A percentile compares a stretch with the other conserved stretches of the same genome.
Conservation (phyloP, 2,329 filamentous ascomycete species). For the Canariomyces notabilis region DNA sequence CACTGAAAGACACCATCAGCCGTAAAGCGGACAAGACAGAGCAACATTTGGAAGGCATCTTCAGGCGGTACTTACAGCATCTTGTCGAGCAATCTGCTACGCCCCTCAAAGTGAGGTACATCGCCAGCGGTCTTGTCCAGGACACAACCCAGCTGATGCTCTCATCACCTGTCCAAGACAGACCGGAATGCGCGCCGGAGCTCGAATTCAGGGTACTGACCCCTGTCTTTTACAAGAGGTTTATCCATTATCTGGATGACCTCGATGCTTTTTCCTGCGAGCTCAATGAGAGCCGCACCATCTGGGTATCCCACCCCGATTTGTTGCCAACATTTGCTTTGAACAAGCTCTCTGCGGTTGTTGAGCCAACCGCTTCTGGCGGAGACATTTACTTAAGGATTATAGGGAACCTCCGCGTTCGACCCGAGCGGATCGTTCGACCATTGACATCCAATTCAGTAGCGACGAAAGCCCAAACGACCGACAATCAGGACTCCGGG, state of each 20-base stretch:
- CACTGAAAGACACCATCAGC: constrained; percentile 50
- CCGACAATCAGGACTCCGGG: constrained; percentile 44
- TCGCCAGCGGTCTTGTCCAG: constrained; percentile 44
- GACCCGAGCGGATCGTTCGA: constrained; percentile 37
- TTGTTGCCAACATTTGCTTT: constrained; percentile 44
- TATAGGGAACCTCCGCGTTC: constrained; percentile 40
- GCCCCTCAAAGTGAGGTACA: constrained; percentile 48
- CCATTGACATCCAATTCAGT: constrained; percentile 37
- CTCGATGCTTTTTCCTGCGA: constrained; percentile 59
- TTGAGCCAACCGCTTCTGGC: constrained; percentile 32
- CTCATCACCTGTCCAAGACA: constrained; percentile 28
- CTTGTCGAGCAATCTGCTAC: constrained; percentile 44
- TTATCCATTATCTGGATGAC: constrained; percentile 58
- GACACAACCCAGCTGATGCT: constrained; percentile 35
- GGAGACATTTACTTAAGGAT: constrained; percentile 40
- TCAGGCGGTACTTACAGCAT: constrained; percentile 43
- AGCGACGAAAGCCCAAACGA: constrained; percentile 12
- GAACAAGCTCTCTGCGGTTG: constrained; percentile 34
- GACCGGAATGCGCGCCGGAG: constrained; percentile 26
- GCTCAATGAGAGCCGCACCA: constrained; percentile 52
- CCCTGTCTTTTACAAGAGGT: constrained; percentile 62
- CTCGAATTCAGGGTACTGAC: constrained; percentile 56
- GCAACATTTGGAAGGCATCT: constrained; percentile 40
- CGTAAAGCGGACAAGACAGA: constrained; percentile 50
- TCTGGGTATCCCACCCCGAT: constrained; percentile 52